Evolutionary conservation across 2,329 filamentous ascomycete genomes (phyloP), one percentile per base, ranked within the genome.

Genomic region (Pyrenophora teres): DNA sequence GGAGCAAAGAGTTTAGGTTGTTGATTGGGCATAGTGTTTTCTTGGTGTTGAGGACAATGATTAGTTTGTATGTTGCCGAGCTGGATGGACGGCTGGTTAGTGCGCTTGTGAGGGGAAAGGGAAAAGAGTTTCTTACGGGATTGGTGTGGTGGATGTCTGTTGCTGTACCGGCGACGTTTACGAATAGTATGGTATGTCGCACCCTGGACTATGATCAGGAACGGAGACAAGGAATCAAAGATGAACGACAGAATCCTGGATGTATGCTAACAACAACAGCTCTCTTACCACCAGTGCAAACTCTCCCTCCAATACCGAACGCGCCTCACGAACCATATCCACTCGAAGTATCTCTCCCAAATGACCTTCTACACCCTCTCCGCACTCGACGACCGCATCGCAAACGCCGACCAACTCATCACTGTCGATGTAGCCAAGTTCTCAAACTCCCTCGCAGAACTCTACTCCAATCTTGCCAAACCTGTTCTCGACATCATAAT

Each of bases 91-190:
- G 87, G 54, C 84, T 99, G 54, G 94, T 99, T 52, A 96, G 94
- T 76, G 92, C 86, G 59, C 78, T 99, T 49, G 92, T 99, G 39
- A 87, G 92, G 74, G 94, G 94, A 2, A 94, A 88, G 62, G 94
- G 93, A 13, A 90, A 86, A 73, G 92, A 96, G 60, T 99, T 99
- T 62, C 70, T 97, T 64, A 86, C 87, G 63, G 87, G 91, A 0
- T 86, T 99, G 64, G 84, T 95, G 5, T 97, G 93, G 92, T 99
- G 94, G 94, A 99, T 99, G 94, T 74, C 93, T 48, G 94, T 99
- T 60, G 93, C 94, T 21, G 83, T 99, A 13, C 94, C 94, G 8
- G 94, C 94, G 1, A 97, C 94, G 0, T 97, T 97, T 72, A 99
- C 94, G 35, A 99, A 99, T 75, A 97, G 92, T 0, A 99, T 99